Base-by-base conservation (phyloP, 345 rosid genomes). In the Ricinus communis region DNA sequence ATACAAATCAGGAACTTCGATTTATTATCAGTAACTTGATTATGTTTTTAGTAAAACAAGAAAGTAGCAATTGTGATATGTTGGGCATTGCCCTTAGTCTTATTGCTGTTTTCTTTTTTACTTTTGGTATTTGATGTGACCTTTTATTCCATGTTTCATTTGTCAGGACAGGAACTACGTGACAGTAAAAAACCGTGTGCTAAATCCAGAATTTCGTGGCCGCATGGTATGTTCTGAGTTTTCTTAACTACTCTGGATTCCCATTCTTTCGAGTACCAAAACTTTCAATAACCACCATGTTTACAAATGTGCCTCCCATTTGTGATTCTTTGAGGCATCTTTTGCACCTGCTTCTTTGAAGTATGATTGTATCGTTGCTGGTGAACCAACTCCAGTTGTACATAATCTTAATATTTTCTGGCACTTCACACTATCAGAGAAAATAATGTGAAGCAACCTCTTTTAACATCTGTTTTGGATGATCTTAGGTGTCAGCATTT, bases 121-220 rank as follows among this genome's bases (percentile, higher is more conserved):
- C 24, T 5, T 41, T 68, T 63, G 54, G 12, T 58, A 22, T 43
- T 69, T 74, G 28, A 47, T 33, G 11, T 64, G 59, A 60, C 50
- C 63, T 36, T 62, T 31, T 69, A 6, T 38, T 57, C 62, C 67
- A 19, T 77, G 47, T 54, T 41, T 58, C 49, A 16, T 50, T 64
- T 64, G 40, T 79, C 94, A 95, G 99, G 93, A 95, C 69, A 90
- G 99, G 70, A 87, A 92, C 60, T 95, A 95, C 65, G 82, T 95
- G 70, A 89, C 87, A 15, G 69, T 87, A 62, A 89, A 89, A 80
- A 88, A 50, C 61, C 92, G 87, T 58, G 84, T 83, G 51, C 54
- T 95, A 57, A 61, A 85, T 83, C 99, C 99, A 5, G 99, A 95
- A 79, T 95, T 92, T 79, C 98, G 97, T 66, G 99, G 97, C 66